These are phyloP conservation scores for Elsinoe batatas DNA, from an alignment of 2,329 filamentous ascomycete species.

Conservation along the genomic window DNA sequence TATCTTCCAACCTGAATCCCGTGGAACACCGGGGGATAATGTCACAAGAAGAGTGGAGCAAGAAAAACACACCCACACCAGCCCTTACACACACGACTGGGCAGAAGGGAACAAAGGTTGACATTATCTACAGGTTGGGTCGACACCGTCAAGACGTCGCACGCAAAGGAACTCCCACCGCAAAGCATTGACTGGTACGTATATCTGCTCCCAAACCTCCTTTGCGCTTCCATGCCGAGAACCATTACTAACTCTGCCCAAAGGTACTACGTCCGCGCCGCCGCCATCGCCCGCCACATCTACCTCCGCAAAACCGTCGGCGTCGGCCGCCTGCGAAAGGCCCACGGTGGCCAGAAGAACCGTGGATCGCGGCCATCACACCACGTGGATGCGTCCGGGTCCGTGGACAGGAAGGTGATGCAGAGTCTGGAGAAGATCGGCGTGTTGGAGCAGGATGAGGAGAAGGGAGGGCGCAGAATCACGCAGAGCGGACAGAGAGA, in stretches of 20 bases:
- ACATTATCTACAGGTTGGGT: slow-evolving; percentile 74
- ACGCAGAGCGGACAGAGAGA: slow-evolving; percentile 97
- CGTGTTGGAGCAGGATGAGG: slow-evolving; percentile 94
- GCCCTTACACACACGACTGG: not conserved
- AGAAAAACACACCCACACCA: not conserved
- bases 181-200: slow-evolving; percentile 98
- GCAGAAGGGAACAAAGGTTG: slow-evolving; percentile 25
- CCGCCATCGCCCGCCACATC: slow-evolving; percentile 92
- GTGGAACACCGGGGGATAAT: slow-evolving; percentile 41
- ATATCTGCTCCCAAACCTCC: not conserved
- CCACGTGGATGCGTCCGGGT: slow-evolving; percentile 91
- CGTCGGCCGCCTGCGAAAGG: slow-evolving; percentile 94
- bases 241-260: too few species aligned
- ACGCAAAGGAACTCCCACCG: slow-evolving; percentile 93
- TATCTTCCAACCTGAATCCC: slow-evolving; percentile 40
- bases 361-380: slow-evolving; percentile 81
- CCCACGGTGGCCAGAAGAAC: slow-evolving; percentile 87
- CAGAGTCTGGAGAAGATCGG: slow-evolving; percentile 99
- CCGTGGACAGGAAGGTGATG: slow-evolving; percentile 94
- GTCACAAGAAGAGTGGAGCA: slow-evolving; percentile 16
- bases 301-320: slow-evolving; percentile 99
- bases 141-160: slow-evolving; percentile 97
- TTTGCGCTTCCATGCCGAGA: not conserved
- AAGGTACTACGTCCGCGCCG: slow-evolving; percentile 72
- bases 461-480: slow-evolving; percentile 97